Evolutionary conservation across 2,329 filamentous ascomycete species (phyloP), one percentile per base, ranked within the genome.

Genomic region (Alternaria panax): DNA sequence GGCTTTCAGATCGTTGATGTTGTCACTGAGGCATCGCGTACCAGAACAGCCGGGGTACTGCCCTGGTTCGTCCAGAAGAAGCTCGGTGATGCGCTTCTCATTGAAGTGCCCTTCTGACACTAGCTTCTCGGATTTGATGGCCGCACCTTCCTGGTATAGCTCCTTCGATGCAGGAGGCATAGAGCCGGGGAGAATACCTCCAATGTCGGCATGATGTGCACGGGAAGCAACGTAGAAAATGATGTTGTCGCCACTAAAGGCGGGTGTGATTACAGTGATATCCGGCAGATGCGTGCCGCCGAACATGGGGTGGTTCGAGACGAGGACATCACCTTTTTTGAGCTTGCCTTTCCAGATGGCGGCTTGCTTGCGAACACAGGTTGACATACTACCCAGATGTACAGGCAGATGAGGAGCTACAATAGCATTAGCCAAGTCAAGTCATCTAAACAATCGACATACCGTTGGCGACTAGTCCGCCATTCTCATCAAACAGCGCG

Each of bases 211-310:
- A 69, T 94, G 91, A 73, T 95, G 91, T 0, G 91, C 91, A 36
- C 91, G 85, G 5, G 90, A 92, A 0, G 91, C 91, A 1, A 92
- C 91, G 63, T 93, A 94, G 78, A 94, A 94, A 54, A 93, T 84
- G 59, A 94, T 93, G 16, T 89, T 86, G 57, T 90, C 86, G 3
- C 88, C 88, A 63, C 87, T 87, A 76, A 94, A 94, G 1, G 91
- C 90, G 0, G 91, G 91, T 32, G 91, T 93, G 57, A 92, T 85
- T 25, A 93, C 88, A 0, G 91, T 95, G 57, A 95, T 92, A 71
- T 95, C 91, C 1, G 91, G 92, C 25, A 95, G 79, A 80, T 95
- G 92, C 0, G 92, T 96, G 40, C 92, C 92, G 32, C 92, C 92
- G 70, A 89, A 93, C 74, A 92, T 92, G 1, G 92, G 92, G 71